phyloP scores from a whole-genome alignment of 768 basidiomycete genomes.

The Auricularia sp. region DNA sequence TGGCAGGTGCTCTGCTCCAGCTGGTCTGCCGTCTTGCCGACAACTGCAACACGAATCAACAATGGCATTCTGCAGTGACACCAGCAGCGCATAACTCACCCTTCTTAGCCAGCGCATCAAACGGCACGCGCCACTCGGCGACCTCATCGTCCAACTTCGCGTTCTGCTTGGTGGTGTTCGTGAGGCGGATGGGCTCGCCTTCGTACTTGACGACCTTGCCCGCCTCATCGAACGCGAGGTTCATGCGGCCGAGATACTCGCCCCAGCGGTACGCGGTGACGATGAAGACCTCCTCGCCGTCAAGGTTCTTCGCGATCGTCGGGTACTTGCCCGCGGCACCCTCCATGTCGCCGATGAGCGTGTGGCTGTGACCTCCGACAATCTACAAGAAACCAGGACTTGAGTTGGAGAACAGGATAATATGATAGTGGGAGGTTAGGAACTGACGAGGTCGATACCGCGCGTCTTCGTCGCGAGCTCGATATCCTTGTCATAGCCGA shows the following conservation, averaged over 20 bases:
- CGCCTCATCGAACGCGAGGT: conserved; percentile 29
- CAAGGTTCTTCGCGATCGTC: conserved; percentile 32
- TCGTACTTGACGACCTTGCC: conserved; percentile 33
- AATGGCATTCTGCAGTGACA: no score
- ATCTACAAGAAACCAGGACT: conserved; percentile 11
- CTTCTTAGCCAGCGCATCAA: conserved; percentile 24
- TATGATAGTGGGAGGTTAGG: no score
- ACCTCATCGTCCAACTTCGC: conserved; percentile 29
- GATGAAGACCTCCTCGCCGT: conserved; percentile 39
- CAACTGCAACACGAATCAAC: conserved; percentile 13
- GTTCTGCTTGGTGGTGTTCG: conserved; percentile 27
- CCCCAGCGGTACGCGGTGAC: conserved; percentile 39
- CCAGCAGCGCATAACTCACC: no score
- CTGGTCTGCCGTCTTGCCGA: conserved; percentile 26
- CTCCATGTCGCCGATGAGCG: conserved; percentile 32
- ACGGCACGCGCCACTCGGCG: conserved; percentile 30
- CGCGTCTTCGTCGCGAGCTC: conserved; percentile 29
- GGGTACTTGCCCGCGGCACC: conserved; percentile 34
- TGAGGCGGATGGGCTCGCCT: conserved; percentile 35
- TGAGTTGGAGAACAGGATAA: no score
- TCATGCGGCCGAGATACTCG: conserved; percentile 36
- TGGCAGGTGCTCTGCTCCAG: conserved; percentile 34
- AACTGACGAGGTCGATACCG: conserved; percentile 25
- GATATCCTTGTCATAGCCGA: conserved; percentile 36
- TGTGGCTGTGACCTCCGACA: conserved; percentile 37